These are phyloP conservation scores for Ensete glaucum DNA, from an alignment of 176 grass and related monocot genomes.

Conservation along the genomic window DNA sequence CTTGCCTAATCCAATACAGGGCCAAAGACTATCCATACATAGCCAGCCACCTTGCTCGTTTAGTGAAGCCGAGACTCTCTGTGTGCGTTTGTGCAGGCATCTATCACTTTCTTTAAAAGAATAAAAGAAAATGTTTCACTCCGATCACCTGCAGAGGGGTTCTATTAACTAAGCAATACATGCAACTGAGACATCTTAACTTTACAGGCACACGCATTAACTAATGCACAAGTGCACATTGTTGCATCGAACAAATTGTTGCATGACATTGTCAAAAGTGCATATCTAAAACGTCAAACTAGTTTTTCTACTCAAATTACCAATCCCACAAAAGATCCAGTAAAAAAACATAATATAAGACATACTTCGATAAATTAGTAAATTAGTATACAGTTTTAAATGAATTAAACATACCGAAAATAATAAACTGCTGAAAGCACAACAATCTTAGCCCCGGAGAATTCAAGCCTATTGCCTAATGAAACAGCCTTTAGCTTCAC, in stretches of 20 bases:
- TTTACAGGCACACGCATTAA: neutral
- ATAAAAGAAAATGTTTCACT: too few species aligned
- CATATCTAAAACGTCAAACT: neutral
- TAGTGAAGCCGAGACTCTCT: too few species aligned
- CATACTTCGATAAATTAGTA: neutral
- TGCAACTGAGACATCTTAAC: neutral
- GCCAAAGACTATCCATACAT: too few species aligned
- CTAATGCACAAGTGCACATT: neutral
- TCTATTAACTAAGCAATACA: neutral
- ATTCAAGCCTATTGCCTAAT: constrained; percentile 43
- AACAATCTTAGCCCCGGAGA: constrained; percentile 66
- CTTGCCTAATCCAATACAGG: too few species aligned
- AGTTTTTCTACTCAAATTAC: neutral
- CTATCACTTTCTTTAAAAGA: too few species aligned
- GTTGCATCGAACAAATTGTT: too few species aligned
- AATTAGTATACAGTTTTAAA: neutral
- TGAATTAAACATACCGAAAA: constrained; percentile 23
- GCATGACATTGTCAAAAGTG: neutral
- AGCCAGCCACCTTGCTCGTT: too few species aligned
- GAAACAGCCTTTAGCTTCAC: constrained; percentile 67
- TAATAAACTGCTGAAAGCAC: constrained; percentile 52
- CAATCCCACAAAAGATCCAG: neutral
- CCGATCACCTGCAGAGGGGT: too few species aligned
- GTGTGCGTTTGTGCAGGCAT: too few species aligned
- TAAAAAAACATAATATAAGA: too few species aligned